phyloP scores from a whole-genome alignment of 345 rosid genomes.

The Limnanthes douglasii region DNA sequence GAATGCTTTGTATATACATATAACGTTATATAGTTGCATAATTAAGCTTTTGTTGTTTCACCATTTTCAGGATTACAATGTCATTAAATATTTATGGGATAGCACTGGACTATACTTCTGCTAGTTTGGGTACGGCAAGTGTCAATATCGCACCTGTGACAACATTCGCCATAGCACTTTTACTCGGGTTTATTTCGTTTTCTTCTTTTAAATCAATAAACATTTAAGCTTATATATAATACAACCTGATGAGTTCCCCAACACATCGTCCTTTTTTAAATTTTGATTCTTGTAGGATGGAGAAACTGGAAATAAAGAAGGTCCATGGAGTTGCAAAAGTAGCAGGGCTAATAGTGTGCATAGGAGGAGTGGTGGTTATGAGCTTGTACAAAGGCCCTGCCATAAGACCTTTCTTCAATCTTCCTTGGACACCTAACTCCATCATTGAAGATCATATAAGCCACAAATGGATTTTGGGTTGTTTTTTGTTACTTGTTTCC shows the following conservation, averaged over 20 bases:
- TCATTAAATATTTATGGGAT: constrained; percentile 1
- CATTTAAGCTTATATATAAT: too few relatives aligned
- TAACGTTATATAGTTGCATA: too few relatives aligned
- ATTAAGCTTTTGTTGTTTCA: too few relatives aligned
- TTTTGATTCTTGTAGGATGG: constrained; percentile 13
- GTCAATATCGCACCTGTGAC: constrained; percentile 6
- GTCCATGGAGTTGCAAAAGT: constrained; percentile 11
- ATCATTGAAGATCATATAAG: background rate
- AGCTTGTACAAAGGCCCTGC: constrained; percentile 11
- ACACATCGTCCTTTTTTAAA: too few relatives aligned
- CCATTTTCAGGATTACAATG: constrained; percentile 7
- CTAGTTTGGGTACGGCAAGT: constrained; percentile 6
- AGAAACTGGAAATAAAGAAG: constrained; percentile 8
- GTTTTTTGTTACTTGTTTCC: constrained; percentile 9
- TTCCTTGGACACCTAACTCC: background rate
- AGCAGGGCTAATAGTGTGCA: constrained; percentile 7
- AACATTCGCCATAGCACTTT: constrained; percentile 11
- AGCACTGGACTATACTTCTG: constrained; percentile 8
- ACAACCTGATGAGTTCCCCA: too few relatives aligned
- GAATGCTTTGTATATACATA: too few relatives aligned
- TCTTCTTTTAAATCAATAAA: too few relatives aligned
- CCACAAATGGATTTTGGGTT: constrained; percentile 9
- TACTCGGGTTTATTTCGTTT: constrained; percentile 7
- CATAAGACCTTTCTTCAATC: constrained; percentile 3
- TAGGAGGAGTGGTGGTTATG: constrained; percentile 4